These are phyloP conservation scores for Aureobasidium vineae DNA, from an alignment of 2,329 filamentous ascomycete genomes.

Conservation along the genomic window DNA sequence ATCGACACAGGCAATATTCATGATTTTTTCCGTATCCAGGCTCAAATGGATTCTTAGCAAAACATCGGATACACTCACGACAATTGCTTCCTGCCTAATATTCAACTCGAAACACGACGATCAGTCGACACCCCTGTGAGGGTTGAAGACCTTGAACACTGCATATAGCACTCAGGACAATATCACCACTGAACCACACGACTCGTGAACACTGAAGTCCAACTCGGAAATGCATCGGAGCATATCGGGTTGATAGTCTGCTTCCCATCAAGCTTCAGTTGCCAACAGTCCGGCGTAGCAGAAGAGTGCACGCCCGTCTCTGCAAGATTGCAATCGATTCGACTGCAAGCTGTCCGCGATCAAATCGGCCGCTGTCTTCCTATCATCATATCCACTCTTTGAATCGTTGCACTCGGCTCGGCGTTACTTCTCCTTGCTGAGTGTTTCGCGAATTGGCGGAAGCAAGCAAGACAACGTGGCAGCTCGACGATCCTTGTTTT, in stretches of 20 bases:
- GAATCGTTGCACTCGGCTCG: not conserved
- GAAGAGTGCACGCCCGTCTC: conserved; percentile 12
- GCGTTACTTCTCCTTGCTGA: not conserved
- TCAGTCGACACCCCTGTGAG: not conserved
- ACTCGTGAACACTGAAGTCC: not conserved
- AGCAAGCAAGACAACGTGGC: conserved; percentile 10
- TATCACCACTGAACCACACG: not conserved
- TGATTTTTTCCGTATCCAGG: not conserved
- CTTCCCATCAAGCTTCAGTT: conserved; percentile 13
- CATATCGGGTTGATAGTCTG: not conserved
- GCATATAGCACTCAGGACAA: not conserved
- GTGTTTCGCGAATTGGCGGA: not conserved
- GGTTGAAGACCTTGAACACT: not conserved
- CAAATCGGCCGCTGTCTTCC: not conserved
- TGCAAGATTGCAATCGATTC: conserved; percentile 2
- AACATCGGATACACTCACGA: not conserved
- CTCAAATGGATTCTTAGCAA: not conserved
- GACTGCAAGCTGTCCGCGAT: not conserved
- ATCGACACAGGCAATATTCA: not conserved
- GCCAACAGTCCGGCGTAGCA: conserved; percentile 16
- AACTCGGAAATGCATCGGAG: conserved; percentile 13
- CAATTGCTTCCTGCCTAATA: not conserved
- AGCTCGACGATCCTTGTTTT: not conserved
- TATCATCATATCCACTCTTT: not conserved
- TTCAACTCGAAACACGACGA: not conserved